A percentile compares a stretch with the other conserved stretches of the same genome.
phyloP scores from a whole-genome alignment of 305 asterid species.

The Rubia occidens region DNA sequence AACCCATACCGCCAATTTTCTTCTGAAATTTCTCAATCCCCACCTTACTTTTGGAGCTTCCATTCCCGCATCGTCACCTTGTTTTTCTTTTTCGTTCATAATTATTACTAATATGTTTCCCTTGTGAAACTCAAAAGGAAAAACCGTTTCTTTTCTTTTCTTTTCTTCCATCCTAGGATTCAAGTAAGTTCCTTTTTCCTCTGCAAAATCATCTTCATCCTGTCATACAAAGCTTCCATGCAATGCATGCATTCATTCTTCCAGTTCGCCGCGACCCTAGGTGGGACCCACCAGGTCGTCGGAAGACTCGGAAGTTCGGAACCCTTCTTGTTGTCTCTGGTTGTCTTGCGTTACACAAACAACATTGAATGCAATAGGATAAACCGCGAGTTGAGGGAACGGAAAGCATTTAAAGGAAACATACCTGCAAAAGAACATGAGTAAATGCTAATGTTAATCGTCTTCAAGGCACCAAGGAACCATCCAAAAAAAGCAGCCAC shows the following conservation, averaged over 20 bases:
- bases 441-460: background rate
- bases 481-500: background rate
- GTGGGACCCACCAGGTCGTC: background rate
- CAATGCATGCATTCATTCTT: background rate
- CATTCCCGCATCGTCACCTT: background rate
- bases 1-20: constrained; percentile 14
- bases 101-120: constrained; percentile 10
- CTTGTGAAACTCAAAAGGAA: constrained; percentile 10
- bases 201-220: background rate
- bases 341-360: constrained; percentile 3
- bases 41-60: constrained; percentile 18
- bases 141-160: constrained; percentile 15
- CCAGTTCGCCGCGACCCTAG: too few relatives aligned
- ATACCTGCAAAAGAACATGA: background rate
- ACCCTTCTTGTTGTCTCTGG: background rate
- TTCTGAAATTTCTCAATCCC: constrained; percentile 16
- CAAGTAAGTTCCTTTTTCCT: constrained; percentile 24
- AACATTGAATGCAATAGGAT: background rate
- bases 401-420: background rate
- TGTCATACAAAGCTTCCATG: background rate
- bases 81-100: background rate
- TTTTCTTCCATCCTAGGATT: constrained; percentile 17
- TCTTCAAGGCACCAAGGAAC: background rate
- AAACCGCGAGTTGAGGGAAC: background rate
- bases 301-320: background rate